These are phyloP conservation scores for Colletotrichum neosansevieriae DNA, from an alignment of 2,329 filamentous ascomycete genomes.

Conservation along the genomic window DNA sequence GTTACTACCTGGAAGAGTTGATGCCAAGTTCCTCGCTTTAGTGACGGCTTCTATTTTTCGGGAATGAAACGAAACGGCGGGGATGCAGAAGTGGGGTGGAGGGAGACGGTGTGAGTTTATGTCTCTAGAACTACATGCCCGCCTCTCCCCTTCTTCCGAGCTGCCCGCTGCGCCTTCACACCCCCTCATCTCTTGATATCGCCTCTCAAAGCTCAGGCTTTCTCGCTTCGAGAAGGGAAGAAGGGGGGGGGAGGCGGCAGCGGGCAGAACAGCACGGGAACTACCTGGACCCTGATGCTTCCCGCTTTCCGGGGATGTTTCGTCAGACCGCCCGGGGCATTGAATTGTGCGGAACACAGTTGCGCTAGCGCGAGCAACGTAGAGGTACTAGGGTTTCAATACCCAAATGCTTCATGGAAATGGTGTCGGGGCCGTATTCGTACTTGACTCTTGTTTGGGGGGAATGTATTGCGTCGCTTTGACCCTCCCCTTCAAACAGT, in stretches of 20 bases:
- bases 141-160: not conserved
- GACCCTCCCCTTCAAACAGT: slow-evolving; percentile 2
- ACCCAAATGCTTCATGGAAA: not conserved
- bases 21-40: not conserved
- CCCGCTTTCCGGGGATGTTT: slow-evolving; percentile 24
- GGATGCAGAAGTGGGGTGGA: not conserved
- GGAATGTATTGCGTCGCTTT: slow-evolving; percentile 4
- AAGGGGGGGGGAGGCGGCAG: slow-evolving; percentile 6
- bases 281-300: slow-evolving; percentile 31
- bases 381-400: slow-evolving; percentile 10
- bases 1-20: too few relatives aligned
- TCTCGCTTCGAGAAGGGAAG: slow-evolving; percentile 13
- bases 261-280: slow-evolving; percentile 9
- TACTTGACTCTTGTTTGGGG: not conserved
- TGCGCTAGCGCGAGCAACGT: slow-evolving; percentile 20
- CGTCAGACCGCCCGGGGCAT: slow-evolving; percentile 14
- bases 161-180: not conserved
- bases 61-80: not conserved
- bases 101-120: slow-evolving; percentile 26
- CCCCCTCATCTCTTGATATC: not conserved
- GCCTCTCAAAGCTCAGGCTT: slow-evolving; percentile 18
- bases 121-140: slow-evolving; percentile 3
- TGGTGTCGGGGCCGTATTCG: slow-evolving; percentile 10
- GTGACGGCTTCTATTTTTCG: not conserved
- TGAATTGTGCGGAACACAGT: slow-evolving; percentile 19